These are phyloP conservation scores for Pseudophaeomoniella oleicola DNA, from an alignment of 2,329 filamentous ascomycete species.

Conservation along the genomic window DNA sequence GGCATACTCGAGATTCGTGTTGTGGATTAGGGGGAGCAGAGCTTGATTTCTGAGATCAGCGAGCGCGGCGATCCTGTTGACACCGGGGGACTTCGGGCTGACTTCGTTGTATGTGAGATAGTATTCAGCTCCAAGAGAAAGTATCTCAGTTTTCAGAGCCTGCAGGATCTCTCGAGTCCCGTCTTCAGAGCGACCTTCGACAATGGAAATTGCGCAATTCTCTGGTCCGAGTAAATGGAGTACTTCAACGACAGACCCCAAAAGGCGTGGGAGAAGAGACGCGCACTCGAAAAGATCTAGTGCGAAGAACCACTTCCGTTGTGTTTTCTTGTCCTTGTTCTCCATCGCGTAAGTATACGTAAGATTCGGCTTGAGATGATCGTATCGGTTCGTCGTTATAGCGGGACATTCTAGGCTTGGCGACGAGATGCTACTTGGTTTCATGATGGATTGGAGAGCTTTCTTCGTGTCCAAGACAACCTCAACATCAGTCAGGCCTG, in stretches of 20 bases:
- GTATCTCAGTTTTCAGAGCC: conserved; percentile 24
- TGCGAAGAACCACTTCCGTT: conserved; percentile 34
- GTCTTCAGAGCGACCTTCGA: conserved; percentile 41
- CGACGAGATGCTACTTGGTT: not conserved
- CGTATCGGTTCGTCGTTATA: not conserved
- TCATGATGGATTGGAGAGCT: not conserved
- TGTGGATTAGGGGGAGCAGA: conserved; percentile 28
- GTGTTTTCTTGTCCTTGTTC: not conserved
- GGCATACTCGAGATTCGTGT: conserved; percentile 10
- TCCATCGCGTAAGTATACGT: not conserved
- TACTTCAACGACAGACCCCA: conserved; percentile 37
- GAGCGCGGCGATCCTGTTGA: conserved; percentile 32
- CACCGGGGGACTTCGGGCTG: conserved; percentile 22
- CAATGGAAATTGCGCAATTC: conserved; percentile 38
- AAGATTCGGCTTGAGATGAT: not conserved
- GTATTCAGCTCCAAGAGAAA: conserved; percentile 14
- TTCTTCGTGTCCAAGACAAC: not conserved
- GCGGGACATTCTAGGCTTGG: not conserved
- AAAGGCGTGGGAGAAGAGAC: conserved; percentile 32
- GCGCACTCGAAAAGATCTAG: conserved; percentile 34
- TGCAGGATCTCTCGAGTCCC: conserved; percentile 37
- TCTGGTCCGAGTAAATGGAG: conserved; percentile 35
- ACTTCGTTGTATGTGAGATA: conserved; percentile 21
- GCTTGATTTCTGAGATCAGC: conserved; percentile 39
- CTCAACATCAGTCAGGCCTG: not conserved